A percentile compares a stretch with the other conserved stretches of the same genome.
Evolutionary conservation across 805 yeast species (phyloP).

Genomic region (Cyberlindnera xylosilytica): DNA sequence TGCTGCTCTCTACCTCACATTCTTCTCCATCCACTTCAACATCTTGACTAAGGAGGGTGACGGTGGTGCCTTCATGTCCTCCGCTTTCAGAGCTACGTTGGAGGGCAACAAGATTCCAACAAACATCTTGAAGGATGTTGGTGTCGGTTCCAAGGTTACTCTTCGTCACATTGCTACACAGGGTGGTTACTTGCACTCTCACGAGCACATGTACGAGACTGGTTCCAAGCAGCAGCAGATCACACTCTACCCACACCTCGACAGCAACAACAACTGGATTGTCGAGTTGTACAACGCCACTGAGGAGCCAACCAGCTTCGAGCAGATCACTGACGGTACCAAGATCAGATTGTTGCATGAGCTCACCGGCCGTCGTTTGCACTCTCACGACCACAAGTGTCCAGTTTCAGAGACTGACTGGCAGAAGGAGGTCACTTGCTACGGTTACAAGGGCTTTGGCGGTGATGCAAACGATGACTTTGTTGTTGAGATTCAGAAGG

Average conservation of each 20-base stretch:
- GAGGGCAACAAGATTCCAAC: constrained; percentile 58
- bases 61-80: constrained; percentile 67
- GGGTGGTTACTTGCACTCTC: constrained; percentile 87
- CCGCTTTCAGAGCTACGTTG: constrained; percentile 67
- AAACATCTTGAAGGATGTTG: constrained; percentile 61
- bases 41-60: constrained; percentile 60
- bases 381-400: constrained; percentile 79
- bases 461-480: constrained; percentile 89
- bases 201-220: constrained; percentile 62
- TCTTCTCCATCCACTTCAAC: constrained; percentile 63
- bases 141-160: constrained; percentile 65
- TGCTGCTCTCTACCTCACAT: constrained; percentile 46
- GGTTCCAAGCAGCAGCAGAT: constrained; percentile 86
- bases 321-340: constrained; percentile 62
- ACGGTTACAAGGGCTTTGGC: constrained; percentile 70
- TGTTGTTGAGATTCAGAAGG: constrained; percentile 65
- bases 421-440: constrained; percentile 79
- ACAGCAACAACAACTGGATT: constrained; percentile 68
- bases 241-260: constrained; percentile 77
- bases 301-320: constrained; percentile 54
- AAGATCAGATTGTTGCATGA: constrained; percentile 66
- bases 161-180: constrained; percentile 66
- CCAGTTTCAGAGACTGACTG: constrained; percentile 74
- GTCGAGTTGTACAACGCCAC: constrained; percentile 65
- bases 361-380: constrained; percentile 61